Base-by-base conservation (phyloP, 768 basidiomycete genomes). In the Tricholoma flavovirens region DNA sequence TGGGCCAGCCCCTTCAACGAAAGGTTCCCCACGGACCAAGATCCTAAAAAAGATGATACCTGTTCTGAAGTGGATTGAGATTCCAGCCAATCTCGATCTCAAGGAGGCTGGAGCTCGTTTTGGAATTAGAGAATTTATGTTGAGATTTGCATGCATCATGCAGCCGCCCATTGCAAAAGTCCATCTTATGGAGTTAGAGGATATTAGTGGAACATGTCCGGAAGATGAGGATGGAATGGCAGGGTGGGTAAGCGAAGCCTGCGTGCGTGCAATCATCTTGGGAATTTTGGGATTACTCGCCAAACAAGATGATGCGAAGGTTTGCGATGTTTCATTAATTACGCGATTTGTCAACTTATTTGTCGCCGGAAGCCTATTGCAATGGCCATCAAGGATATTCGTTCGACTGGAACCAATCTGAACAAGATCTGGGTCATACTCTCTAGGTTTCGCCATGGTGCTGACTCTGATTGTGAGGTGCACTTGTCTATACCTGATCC, bases 41-140 rank as follows among this genome's bases (percentile, higher is more conserved):
- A 59, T 69, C 30, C 68, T 72, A 55, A 62, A 69, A 30, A 74
- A 73, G 58, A 56, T 70, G 1, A 67, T 82, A 26, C 78, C 83
- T 5, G 57, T 70, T 55, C 71, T 84, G 38, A 69, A 70, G 48
- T 91, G 89, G 89, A 78, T 71, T 4, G 62, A 66, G 5, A 65
- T 88, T 5, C 73, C 72, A 1, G 72, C 76, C 11, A 62, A 60
- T 29, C 70, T 87, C 12, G 69, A 74, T 5, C 70, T 73, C 36
- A 63, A 72, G 0, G 79, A 81, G 38, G 82, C 78, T 1, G 77
- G 87, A 59, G 75, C 78, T 24, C 83, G 89, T 9, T 79, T 91
- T 48, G 73, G 82, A 60, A 84, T 91, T 42, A 83, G 90, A 55
- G 90, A 92, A 68, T 93, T 90, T 65, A 65, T 81, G 10, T 64